These are phyloP conservation scores for Diaporthe sp. DNA, from an alignment of 2,329 filamentous ascomycete species.

Conservation along the genomic window DNA sequence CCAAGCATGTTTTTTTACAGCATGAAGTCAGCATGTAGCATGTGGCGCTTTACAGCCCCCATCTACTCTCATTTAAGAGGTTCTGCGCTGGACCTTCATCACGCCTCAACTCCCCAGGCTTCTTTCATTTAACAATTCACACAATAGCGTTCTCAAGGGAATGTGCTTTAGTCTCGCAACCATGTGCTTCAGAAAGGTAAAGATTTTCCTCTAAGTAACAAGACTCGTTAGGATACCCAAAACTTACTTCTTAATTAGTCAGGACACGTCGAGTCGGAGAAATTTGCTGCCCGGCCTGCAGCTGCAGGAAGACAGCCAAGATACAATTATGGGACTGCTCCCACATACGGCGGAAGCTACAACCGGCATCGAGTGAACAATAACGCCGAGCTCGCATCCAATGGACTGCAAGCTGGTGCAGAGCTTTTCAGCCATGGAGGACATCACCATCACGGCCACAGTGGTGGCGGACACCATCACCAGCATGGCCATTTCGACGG, in stretches of 20 bases:
- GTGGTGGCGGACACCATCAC: background rate
- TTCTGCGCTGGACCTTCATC: no score
- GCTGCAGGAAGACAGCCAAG: background rate
- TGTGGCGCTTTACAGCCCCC: background rate
- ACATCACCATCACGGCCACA: background rate
- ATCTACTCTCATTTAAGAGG: background rate
- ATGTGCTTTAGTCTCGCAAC: slow-evolving; percentile 24
- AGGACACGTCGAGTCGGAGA: background rate
- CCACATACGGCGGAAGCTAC: background rate
- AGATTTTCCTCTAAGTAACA: background rate
- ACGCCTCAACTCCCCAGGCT: no score
- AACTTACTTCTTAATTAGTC: slow-evolving; percentile 5
- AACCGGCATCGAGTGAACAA: background rate
- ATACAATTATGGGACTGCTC: background rate
- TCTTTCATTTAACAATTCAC: background rate
- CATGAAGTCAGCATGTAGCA: background rate
- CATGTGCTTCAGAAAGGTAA: slow-evolving; percentile 33
- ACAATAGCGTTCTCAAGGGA: no score
- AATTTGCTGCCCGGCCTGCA: slow-evolving; percentile 11
- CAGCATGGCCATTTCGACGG: background rate
- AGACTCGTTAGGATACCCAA: background rate
- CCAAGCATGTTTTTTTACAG: background rate
- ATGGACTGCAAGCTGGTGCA: background rate
- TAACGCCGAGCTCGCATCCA: background rate
- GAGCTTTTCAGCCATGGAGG: background rate